Conservation (phyloP, 2,329 filamentous ascomycete species). For the Geosmithia putterillii region DNA sequence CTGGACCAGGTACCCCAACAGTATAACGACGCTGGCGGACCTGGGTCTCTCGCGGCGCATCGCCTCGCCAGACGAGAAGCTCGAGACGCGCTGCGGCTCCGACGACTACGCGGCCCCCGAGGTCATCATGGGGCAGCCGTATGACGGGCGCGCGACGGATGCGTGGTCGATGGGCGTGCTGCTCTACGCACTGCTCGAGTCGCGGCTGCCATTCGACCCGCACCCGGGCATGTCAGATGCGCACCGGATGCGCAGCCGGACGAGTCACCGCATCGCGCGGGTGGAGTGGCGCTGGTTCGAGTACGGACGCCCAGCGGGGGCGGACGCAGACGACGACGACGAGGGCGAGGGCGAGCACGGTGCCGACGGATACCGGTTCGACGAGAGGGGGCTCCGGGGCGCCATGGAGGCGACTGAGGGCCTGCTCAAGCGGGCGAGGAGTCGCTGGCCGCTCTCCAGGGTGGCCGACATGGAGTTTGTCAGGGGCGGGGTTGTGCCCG, state of each 20-base stretch:
- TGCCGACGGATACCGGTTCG: constrained; percentile 44
- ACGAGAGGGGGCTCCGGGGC: constrained; percentile 54
- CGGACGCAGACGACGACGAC: constrained; percentile 69
- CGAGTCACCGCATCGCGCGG: constrained; percentile 86
- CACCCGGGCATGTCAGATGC: constrained; percentile 68
- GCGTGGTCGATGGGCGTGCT: constrained; percentile 93
- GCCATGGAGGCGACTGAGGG: constrained; percentile 76
- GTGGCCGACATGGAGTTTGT: constrained; percentile 70
- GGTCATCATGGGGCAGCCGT: constrained; percentile 87
- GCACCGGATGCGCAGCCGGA: constrained; percentile 64
- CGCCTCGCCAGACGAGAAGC: constrained; percentile 62
- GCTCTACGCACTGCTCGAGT: constrained; percentile 85
- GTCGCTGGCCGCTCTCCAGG: constrained; percentile 62
- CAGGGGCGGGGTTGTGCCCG: constrained; percentile 55
- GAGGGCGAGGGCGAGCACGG: constrained; percentile 84
- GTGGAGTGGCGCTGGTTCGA: constrained; percentile 93
- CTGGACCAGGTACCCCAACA: constrained; percentile 66
- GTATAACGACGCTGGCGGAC: constrained; percentile 81
- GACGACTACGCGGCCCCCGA: constrained; percentile 97
- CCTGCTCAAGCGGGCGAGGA: constrained; percentile 69
- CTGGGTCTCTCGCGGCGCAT: constrained; percentile 81
- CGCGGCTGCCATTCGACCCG: constrained; percentile 86
- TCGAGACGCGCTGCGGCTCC: constrained; percentile 89
- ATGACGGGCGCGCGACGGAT: constrained; percentile 84
- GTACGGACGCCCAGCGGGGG: no score